Evolutionary conservation across 2,329 filamentous ascomycete genomes (phyloP).

Genomic region (Alternaria sp.): DNA sequence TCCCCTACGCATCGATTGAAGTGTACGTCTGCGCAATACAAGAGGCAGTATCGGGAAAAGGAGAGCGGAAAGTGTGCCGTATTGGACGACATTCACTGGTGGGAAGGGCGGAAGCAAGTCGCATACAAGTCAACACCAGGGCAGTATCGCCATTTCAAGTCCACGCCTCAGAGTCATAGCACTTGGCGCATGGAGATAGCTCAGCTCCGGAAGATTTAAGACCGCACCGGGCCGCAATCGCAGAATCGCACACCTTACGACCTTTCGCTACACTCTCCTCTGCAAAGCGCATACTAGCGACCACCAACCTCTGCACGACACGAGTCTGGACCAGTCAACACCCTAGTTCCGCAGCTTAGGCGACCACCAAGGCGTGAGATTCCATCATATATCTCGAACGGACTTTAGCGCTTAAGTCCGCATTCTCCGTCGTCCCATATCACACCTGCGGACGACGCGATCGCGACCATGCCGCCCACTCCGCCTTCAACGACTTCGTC

Average conservation of each 20-base stretch:
- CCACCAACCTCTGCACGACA: slow-evolving; percentile 8
- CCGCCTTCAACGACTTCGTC: slow-evolving; percentile 81
- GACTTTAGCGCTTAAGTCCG: slow-evolving; percentile 36
- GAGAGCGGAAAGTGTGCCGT: neutral
- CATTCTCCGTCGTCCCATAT: slow-evolving; percentile 11
- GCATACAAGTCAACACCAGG: slow-evolving; percentile 15
- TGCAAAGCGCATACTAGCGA: slow-evolving; percentile 12
- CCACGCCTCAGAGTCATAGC: slow-evolving; percentile 3
- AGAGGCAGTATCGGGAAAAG: neutral
- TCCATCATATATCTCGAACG: slow-evolving; percentile 16
- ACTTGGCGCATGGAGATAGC: slow-evolving; percentile 39
- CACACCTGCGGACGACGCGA: neutral
- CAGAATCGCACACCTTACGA: slow-evolving; percentile 15
- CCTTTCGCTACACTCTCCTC: slow-evolving; percentile 18
- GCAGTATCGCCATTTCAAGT: slow-evolving; percentile 24
- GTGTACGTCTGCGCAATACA: neutral
- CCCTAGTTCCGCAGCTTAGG: slow-evolving; percentile 2
- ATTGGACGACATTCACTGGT: neutral
- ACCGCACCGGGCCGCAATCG: slow-evolving; percentile 27
- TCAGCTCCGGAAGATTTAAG: slow-evolving; percentile 37
- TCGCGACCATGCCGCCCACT: slow-evolving; percentile 70
- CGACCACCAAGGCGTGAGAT: slow-evolving; percentile 6
- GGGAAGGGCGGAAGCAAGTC: slow-evolving; percentile 12
- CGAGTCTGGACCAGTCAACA: slow-evolving; percentile 1
- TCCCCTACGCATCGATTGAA: neutral